Base-by-base conservation (phyloP, 2,329 filamentous ascomycete genomes). In the Xylaria sp. region DNA sequence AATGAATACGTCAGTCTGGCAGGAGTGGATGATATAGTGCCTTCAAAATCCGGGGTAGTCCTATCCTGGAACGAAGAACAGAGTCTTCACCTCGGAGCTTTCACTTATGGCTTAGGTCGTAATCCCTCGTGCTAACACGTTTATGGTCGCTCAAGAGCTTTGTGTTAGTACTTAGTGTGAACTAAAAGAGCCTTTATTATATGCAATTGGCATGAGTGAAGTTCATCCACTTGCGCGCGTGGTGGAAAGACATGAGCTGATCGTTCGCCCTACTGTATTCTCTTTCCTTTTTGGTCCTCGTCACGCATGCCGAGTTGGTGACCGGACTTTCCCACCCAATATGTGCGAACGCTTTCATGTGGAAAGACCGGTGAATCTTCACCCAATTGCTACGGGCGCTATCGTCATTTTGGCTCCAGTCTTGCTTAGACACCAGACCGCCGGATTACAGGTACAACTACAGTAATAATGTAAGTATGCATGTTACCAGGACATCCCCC, bases 21-120 rank as follows among this genome's bases (percentile, higher is more conserved):
- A 12, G 28, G 20, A 56, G 39, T 18, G 25, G 25, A 39, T 25
- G 33, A 20, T 48, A 48, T 20, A 41, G 31, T 51, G 46, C 46
- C 41, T 46, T n/a, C n/a, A 28, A 56, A 66, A 57, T 62, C 58
- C 23, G 58, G 56, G 58, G 48, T 62, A 62, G 18, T 66, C 41
- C 6, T 36, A 56, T 18, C 31, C 23, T 15, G 28, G 25, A 25
- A 33, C 55, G 25, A 33, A 56, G 39, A 20, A 36, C 36, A 23
- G 20, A 54, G 43, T n/a, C 36, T 55, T 54, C 23, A 48, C 23
- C 15, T 66, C 64, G 51, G 64, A 33, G 39, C 20, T 57, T 41
- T 62, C 58, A 9, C 41, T 49, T 56, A 39, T 20, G 58, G 48
- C 43, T 52, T 66, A 54, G 57, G 25, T 9, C 15, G 23, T 12